Base-by-base conservation (phyloP, 2,329 filamentous ascomycete species). In the Aspergillus sp. region DNA sequence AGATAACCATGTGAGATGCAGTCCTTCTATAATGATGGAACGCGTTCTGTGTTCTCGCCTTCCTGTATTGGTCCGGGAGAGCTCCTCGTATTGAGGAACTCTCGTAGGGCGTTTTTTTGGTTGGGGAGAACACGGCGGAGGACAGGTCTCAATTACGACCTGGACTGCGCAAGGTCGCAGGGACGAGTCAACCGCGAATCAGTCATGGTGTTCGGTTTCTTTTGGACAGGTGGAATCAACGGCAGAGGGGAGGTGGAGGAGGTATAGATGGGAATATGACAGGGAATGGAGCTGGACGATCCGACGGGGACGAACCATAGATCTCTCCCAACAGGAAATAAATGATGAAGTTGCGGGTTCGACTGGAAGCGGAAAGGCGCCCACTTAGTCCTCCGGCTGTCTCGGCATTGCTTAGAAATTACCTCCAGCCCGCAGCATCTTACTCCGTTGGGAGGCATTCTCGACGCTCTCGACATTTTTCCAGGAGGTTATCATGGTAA, bases 111-210 rank as follows among this genome's bases (percentile, higher is more conserved):
- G n/a, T 42, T 17, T n/a, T 6, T 21, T 13, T 2, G 38, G n/a
- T 17, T 17, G 19, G n/a, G 38, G 38, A 13, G 34, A 42, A 53
- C 23, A 45, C 47, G 50, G 55, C 38, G 54, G 52, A 54, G 52
- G 54, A 54, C 53, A 61, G 54, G 49, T 58, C 57, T 60, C 56
- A 61, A 57, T 63, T 61, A 56, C 53, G 53, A 58, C 56, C 52
- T 52, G 59, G 54, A 50, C 50, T 57, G 50, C 53, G 47, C 45
- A 51, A 19, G 50, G 55, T 52, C 47, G 53, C 50, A 42, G 47
- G 13, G 46, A 36, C 50, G 54, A 42, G 43, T 38, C 41, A 47
- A 47, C 50, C 45, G 54, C 54, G 52, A 50, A 54, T 50, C 55
- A 53, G 47, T 58, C 60, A 64, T 64, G 50, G 54, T 60, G 56